phyloP scores from a whole-genome alignment of 768 basidiomycete genomes.

The Sarcodon aspratus region DNA sequence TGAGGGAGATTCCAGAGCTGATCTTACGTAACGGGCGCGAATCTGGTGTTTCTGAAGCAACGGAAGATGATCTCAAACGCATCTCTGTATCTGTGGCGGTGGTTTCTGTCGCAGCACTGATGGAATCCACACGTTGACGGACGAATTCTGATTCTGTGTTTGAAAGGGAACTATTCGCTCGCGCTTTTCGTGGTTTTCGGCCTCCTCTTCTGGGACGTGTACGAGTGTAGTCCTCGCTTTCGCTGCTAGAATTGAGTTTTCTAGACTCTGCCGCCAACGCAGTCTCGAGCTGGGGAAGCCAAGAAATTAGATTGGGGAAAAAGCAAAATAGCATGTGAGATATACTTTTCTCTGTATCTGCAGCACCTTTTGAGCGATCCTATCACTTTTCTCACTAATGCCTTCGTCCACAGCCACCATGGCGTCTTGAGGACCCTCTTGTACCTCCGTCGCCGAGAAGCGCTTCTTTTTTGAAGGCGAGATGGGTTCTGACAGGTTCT shows the following conservation, averaged over 20 bases:
- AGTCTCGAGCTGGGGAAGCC: constrained; percentile 52
- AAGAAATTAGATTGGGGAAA: constrained; percentile 2
- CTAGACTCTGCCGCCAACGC: constrained; percentile 36
- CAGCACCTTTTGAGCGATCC: constrained; percentile 78
- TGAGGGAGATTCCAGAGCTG: constrained; percentile 21
- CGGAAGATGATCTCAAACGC: too few species aligned
- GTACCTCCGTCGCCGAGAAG: not conserved
- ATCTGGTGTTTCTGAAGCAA: not conserved
- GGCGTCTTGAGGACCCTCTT: constrained; percentile 39
- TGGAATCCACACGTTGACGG: not conserved
- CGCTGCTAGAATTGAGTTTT: constrained; percentile 3
- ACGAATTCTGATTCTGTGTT: not conserved
- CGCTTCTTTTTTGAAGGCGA: constrained; percentile 4
- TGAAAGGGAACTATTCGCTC: not conserved
- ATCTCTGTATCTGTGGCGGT: not conserved
- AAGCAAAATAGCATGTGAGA: constrained; percentile 2
- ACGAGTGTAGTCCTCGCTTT: constrained; percentile 7
- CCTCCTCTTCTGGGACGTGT: constrained; percentile 5
- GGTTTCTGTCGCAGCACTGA: not conserved
- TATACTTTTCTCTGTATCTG: constrained; percentile 86
- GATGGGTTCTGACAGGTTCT: constrained; percentile 14
- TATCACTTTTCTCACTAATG: constrained; percentile 76
- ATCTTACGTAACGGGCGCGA: constrained; percentile 17
- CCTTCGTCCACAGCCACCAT: constrained; percentile 84
- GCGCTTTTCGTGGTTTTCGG: constrained; percentile 1